phyloP scores from a whole-genome alignment of 768 basidiomycete species.

The Rubroboletus pulcherrimus region DNA sequence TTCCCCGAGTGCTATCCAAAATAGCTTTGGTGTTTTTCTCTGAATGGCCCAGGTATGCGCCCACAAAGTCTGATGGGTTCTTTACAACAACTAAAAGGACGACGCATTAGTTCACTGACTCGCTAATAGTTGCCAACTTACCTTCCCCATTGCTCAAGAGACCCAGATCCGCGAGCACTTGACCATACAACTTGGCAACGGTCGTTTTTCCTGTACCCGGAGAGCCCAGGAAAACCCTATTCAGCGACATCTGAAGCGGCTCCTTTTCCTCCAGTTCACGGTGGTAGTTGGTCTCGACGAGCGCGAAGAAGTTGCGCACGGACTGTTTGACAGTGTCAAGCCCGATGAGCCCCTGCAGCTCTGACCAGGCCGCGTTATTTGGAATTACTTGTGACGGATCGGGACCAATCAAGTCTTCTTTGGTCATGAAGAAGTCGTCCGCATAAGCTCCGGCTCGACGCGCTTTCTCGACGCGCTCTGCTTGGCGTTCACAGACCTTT shows the following conservation, averaged over 20 bases:
- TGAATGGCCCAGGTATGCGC: slow-evolving; percentile 52
- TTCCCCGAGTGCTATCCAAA: slow-evolving; percentile 53
- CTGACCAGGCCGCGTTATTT: slow-evolving; percentile 47
- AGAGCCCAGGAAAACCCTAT: slow-evolving; percentile 62
- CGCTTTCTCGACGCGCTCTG: slow-evolving; percentile 42
- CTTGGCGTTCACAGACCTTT: slow-evolving; percentile 49
- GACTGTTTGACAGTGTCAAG: slow-evolving; percentile 55
- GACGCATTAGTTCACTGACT: background rate
- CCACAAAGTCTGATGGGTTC: slow-evolving; percentile 70
- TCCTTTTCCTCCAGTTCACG: slow-evolving; percentile 57
- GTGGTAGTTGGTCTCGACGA: slow-evolving; percentile 51
- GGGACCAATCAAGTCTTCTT: slow-evolving; percentile 63
- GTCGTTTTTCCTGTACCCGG: slow-evolving; percentile 74
- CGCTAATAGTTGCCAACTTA: slow-evolving; percentile 13
- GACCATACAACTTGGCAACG: slow-evolving; percentile 64
- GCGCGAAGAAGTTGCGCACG: slow-evolving; percentile 43
- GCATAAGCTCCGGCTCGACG: slow-evolving; percentile 37
- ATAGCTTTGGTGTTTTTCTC: slow-evolving; percentile 65
- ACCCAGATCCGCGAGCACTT: slow-evolving; percentile 55
- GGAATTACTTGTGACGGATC: slow-evolving; percentile 49
- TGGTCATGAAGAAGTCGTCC: slow-evolving; percentile 49
- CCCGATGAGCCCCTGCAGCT: slow-evolving; percentile 51
- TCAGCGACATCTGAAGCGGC: slow-evolving; percentile 52
- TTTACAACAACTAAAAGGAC: slow-evolving; percentile 52
- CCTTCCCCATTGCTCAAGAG: slow-evolving; percentile 75